Percentiles rank a stretch among this genome's conserved stretches.
Evolutionary conservation across 192 early-diverging fungal genomes (phyloP).

Genomic region (Oehlia diaphana): DNA sequence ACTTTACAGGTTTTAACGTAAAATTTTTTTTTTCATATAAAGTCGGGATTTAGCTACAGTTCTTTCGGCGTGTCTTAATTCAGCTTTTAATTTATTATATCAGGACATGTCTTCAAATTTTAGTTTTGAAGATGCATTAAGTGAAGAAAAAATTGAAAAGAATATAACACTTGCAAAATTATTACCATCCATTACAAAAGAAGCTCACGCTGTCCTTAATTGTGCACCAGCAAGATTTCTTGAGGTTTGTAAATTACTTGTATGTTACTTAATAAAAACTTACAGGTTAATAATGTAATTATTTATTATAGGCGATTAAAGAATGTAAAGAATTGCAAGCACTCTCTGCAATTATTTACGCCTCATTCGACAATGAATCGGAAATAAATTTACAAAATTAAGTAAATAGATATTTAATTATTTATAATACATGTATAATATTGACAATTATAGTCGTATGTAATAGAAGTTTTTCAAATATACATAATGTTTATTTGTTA

Average conservation of each 20-base stretch:
- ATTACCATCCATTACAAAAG: conserved; percentile 65
- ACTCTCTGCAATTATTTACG: conserved; percentile 76
- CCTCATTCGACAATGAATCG: conserved; percentile 50
- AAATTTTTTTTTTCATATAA: neutral
- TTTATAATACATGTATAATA: neutral
- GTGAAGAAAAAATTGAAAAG: conserved; percentile 42
- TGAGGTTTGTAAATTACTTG: conserved; percentile 41
- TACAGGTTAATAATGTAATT: conserved; percentile 3
- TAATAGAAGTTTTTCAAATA: too few species aligned
- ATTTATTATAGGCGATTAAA: conserved; percentile 48
- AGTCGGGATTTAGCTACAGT: conserved; percentile 54
- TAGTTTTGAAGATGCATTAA: conserved; percentile 58
- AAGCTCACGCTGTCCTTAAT: conserved; percentile 72
- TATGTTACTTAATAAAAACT: neutral
- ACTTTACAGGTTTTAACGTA: conserved; percentile 1
- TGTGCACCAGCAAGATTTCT: conserved; percentile 74
- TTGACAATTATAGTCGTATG: neutral
- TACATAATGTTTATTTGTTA: neutral
- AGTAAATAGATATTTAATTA: neutral
- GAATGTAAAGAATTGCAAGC: conserved; percentile 75
- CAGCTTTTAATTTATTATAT: conserved; percentile 46
- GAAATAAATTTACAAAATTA: conserved; percentile 13
- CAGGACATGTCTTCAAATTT: conserved; percentile 39
- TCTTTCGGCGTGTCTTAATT: conserved; percentile 38
- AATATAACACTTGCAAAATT: conserved; percentile 61